These are phyloP conservation scores for Geopyxis carbonaria DNA, from an alignment of 495 filamentous ascomycete genomes.

Conservation along the genomic window DNA sequence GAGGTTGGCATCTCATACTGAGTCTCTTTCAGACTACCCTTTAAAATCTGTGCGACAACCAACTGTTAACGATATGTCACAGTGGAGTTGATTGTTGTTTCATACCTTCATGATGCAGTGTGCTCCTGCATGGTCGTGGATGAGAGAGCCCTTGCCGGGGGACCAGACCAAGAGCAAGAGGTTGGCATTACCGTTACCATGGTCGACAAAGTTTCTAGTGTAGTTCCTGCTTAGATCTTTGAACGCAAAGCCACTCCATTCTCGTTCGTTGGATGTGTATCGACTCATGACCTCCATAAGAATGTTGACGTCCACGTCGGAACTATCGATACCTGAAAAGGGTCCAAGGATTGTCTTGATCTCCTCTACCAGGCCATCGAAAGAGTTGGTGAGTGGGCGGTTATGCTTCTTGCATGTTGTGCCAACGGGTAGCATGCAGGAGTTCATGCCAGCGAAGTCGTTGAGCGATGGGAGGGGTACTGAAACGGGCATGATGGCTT, in stretches of 20 bases:
- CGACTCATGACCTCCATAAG: slow-evolving; percentile 50
- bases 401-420: slow-evolving; percentile 1
- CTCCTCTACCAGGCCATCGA: slow-evolving; percentile 55
- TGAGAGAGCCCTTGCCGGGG: slow-evolving; percentile 56
- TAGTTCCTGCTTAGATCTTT: slow-evolving; percentile 48
- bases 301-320: slow-evolving; percentile 54
- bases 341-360: slow-evolving; percentile 57
- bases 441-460: background rate
- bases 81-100: slow-evolving; percentile 17
- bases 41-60: slow-evolving; percentile 38
- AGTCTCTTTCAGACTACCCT: slow-evolving; percentile 60
- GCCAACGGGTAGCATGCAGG: background rate
- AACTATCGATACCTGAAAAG: slow-evolving; percentile 60
- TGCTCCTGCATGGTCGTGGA: slow-evolving; percentile 78
- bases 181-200: slow-evolving; percentile 83
- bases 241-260: slow-evolving; percentile 60
- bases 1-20: slow-evolving; percentile 57
- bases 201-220: slow-evolving; percentile 77
- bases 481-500: background rate
- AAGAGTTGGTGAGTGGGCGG: slow-evolving; percentile 28
- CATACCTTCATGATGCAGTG: slow-evolving; percentile 53
- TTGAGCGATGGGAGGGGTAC: background rate
- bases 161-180: slow-evolving; percentile 84
- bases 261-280: slow-evolving; percentile 46
- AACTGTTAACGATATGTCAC: background rate